Percentiles rank a stretch among this genome's conserved stretches.
These are phyloP conservation scores for Yamadazyma diddensiae DNA, from an alignment of 1,139 yeast species.

Conservation along the genomic window DNA sequence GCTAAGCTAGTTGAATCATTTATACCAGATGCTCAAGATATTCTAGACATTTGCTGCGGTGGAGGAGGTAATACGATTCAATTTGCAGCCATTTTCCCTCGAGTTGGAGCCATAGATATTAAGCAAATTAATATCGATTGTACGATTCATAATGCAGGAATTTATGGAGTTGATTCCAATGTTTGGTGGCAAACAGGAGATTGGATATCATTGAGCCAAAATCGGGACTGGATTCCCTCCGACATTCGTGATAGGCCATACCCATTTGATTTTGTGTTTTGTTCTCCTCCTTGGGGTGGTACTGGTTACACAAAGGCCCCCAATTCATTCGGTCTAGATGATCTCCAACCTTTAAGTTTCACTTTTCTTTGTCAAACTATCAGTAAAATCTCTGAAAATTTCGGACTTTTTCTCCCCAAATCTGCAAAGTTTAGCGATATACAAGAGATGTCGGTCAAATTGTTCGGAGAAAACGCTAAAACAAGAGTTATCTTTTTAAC, in stretches of 20 bases:
- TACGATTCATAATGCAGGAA: conserved; percentile 66
- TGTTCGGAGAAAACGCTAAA: conserved; percentile 43
- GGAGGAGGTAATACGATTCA: conserved; percentile 95
- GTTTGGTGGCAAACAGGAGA: conserved; percentile 52
- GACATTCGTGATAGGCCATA: conserved; percentile 14
- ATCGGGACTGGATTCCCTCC: conserved; percentile 30
- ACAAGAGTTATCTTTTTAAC: conserved; percentile 50
- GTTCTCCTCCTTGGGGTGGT: conserved; percentile 99
- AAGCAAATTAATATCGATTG: conserved; percentile 61
- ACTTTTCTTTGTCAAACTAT: conserved; percentile 43
- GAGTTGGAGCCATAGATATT: conserved; percentile 67
- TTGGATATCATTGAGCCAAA: conserved; percentile 45
- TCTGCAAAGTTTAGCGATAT: conserved; percentile 62
- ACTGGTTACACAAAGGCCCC: conserved; percentile 51
- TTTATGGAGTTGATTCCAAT: conserved; percentile 58
- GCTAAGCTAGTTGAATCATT: conserved; percentile 51
- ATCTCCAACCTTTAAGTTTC: conserved; percentile 50
- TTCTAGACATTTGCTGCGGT: conserved; percentile 84
- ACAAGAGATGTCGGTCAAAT: conserved; percentile 39
- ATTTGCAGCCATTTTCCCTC: conserved; percentile 58
- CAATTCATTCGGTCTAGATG: conserved; percentile 42
- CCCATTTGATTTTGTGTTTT: conserved; percentile 64
- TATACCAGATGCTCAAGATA: conserved; percentile 40
- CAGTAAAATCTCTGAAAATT: conserved; percentile 43
- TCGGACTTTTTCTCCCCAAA: conserved; percentile 75